Evolutionary conservation across 2,329 filamentous ascomycete genomes (phyloP), one percentile per base, ranked within the genome.

Genomic region (Cladophialophora exuberans): DNA sequence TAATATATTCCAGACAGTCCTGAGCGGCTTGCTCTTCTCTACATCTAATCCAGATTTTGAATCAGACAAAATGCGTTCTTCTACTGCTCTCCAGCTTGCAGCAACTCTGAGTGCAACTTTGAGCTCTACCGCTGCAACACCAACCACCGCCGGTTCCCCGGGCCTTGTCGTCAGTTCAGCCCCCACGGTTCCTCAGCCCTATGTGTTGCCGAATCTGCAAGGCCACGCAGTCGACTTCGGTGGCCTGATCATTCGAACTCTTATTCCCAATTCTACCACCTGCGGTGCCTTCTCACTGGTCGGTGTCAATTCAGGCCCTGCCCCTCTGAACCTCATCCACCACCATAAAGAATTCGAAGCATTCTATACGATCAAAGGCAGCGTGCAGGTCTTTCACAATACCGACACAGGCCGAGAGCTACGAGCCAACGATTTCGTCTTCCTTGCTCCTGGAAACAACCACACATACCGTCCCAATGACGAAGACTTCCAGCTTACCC

Each of bases 391-490:
- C 30, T 61, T 56, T 25, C 55, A 58, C 48, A 61, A 61, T 43
- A 36, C 57, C 11, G 42, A 61, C 33, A 57, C 44, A 39, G 59
- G 59, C 22, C 55, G 59, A 28, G 48, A 56, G 30, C n/a, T 59
- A 13, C 52, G 41, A 18, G 55, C 56, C 30, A 59, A 61, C 33
- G 59, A 61, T 26, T 61, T 61, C 25, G 55, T 44, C 3, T 44
- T 61, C 33, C 59, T 61, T 13, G 56, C 59, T 10, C 52, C 55
- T 2, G 59, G 59, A 26, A 61, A 56, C 56, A 61, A 61, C 45
- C 59, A 61, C 36, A 61, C 59, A n/a, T 61, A 61, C 42, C 52
- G 52, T 23, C 48, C 52, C 20, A 61, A 53, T 36, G 56, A 58
- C 23, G 52, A 54, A 20, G 59, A 61, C 43, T 59, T 56, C 31